Percentiles rank a stretch among this genome's conserved stretches.
phyloP scores from a whole-genome alignment of 2,329 filamentous ascomycete species.

The Clarireedia paspali region DNA sequence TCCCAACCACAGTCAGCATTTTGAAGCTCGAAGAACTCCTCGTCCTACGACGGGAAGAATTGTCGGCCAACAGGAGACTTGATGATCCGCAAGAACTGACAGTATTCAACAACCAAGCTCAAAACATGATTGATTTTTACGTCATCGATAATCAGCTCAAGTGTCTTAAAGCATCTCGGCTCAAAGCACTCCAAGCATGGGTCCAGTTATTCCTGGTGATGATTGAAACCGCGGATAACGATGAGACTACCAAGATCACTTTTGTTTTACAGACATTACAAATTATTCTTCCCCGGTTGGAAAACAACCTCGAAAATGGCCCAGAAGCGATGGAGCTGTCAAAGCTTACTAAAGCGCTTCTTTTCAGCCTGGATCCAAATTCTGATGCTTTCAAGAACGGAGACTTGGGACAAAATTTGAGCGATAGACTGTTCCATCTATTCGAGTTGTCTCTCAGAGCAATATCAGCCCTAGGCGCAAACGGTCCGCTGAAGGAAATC shows the following conservation, averaged over 20 bases:
- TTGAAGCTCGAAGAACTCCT: slow-evolving; percentile 68
- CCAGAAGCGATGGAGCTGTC: slow-evolving; percentile 69
- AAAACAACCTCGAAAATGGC: slow-evolving; percentile 61
- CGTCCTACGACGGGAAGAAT: slow-evolving; percentile 58
- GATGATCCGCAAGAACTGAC: slow-evolving; percentile 42
- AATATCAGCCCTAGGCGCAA: slow-evolving; percentile 65
- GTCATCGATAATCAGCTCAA: slow-evolving; percentile 55
- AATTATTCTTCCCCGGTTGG: slow-evolving; percentile 79
- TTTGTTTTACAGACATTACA: slow-evolving; percentile 85
- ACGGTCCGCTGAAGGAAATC: slow-evolving; percentile 65
- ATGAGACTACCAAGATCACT: slow-evolving; percentile 59
- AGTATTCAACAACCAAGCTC: slow-evolving; percentile 50
- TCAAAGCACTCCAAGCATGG: slow-evolving; percentile 74
- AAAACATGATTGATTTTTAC: slow-evolving; percentile 52
- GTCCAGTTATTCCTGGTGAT: slow-evolving; percentile 76
- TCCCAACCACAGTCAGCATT: slow-evolving; percentile 56
- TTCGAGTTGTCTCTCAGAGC: slow-evolving; percentile 82
- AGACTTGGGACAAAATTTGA: slow-evolving; percentile 63
- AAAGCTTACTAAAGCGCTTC: slow-evolving; percentile 62
- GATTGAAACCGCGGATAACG: slow-evolving; percentile 74
- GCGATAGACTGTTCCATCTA: slow-evolving; percentile 83
- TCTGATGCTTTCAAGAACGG: slow-evolving; percentile 33
- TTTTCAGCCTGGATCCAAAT: slow-evolving; percentile 61
- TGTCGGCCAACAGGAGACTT: slow-evolving; percentile 41
- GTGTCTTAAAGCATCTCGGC: slow-evolving; percentile 43